A percentile compares a stretch with the other conserved stretches of the same genome.
Conservation (phyloP, 2,329 filamentous ascomycete species). For the Dactylonectria estremocensis region DNA sequence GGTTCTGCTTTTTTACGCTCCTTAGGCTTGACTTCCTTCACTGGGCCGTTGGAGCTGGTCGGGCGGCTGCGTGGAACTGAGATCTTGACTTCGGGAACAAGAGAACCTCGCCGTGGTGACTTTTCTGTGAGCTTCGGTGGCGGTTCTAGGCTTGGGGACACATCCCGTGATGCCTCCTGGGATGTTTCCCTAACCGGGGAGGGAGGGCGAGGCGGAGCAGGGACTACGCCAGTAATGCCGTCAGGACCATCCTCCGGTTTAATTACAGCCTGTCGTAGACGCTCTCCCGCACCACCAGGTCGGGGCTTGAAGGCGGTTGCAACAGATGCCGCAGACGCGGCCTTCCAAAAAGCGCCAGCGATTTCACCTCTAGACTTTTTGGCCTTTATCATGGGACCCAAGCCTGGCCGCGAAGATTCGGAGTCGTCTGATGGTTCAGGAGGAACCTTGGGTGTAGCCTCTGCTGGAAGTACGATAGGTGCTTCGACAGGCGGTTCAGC, state of each 20-base stretch:
- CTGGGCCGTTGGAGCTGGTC: constrained; percentile 57
- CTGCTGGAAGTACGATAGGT: constrained; percentile 28
- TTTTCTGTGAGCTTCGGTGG: constrained; percentile 47
- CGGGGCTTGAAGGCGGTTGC: constrained; percentile 83
- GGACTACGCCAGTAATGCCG: constrained; percentile 90
- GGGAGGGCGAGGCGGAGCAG: constrained; percentile 74
- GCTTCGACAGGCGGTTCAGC: constrained; percentile 25
- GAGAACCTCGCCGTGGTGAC: constrained; percentile 53
- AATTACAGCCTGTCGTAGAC: constrained; percentile 75
- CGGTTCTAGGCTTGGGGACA: constrained; percentile 17
- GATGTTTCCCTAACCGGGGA: not conserved
- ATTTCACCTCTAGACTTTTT: constrained; percentile 82
- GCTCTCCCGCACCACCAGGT: constrained; percentile 87
- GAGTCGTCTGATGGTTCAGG: constrained; percentile 27
- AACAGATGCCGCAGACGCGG: constrained; percentile 67
- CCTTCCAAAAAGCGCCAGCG: constrained; percentile 84
- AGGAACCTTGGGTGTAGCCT: constrained; percentile 39
- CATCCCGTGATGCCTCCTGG: not conserved
- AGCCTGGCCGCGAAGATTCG: constrained; percentile 41
- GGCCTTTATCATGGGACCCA: constrained; percentile 92
- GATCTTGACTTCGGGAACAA: constrained; percentile 72
- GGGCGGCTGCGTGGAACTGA: constrained; percentile 63
- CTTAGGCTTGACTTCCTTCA: constrained; percentile 54
- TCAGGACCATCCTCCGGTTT: constrained; percentile 80
- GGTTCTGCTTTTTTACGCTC: constrained; percentile 56